Conservation (phyloP, 2,329 filamentous ascomycete genomes). For the Clonostachys chloroleuca region DNA sequence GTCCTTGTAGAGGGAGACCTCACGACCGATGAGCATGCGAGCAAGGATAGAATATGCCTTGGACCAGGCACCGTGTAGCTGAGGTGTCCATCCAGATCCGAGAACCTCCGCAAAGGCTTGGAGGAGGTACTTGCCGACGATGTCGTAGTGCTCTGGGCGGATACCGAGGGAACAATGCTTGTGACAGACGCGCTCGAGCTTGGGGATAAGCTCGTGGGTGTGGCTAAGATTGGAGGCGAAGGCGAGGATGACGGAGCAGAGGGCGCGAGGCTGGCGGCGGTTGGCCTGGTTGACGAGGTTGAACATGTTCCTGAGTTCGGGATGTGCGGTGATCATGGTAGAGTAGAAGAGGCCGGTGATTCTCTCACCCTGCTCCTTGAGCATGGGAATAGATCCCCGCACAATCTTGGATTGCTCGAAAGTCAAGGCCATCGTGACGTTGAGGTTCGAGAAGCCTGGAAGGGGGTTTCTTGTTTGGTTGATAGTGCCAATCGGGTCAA, state of each 20-base stretch:
- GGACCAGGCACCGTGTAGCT: conserved; percentile 63
- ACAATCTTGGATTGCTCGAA: conserved; percentile 59
- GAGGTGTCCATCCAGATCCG: conserved; percentile 59
- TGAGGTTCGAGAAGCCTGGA: too few relatives aligned
- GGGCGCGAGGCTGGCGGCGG: conserved; percentile 24
- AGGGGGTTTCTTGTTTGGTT: too few relatives aligned
- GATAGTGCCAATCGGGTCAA: too few relatives aligned
- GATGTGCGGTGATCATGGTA: conserved; percentile 61
- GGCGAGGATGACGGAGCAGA: conserved; percentile 50
- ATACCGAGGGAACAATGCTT: conserved; percentile 72
- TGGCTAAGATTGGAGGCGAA: conserved; percentile 69
- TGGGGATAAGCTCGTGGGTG: conserved; percentile 48
- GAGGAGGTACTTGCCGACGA: conserved; percentile 67
- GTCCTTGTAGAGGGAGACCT: conserved; percentile 57
- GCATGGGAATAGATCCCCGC: conserved; percentile 65
- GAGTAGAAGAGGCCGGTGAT: conserved; percentile 72
- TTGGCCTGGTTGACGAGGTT: conserved; percentile 41
- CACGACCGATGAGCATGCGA: conserved; percentile 65
- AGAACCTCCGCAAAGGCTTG: conserved; percentile 63
- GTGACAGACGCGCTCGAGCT: conserved; percentile 57
- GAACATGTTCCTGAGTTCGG: conserved; percentile 66
- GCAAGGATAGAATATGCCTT: conserved; percentile 72
- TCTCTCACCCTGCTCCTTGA: conserved; percentile 61
- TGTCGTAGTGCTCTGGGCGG: conserved; percentile 62
- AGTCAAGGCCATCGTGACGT: conserved; percentile 29